A percentile compares a stretch with the other conserved stretches of the same genome.
Evolutionary conservation across 352 stramenopile genomes (phyloP).

Genomic region (Salisapilia sapeloensis): DNA sequence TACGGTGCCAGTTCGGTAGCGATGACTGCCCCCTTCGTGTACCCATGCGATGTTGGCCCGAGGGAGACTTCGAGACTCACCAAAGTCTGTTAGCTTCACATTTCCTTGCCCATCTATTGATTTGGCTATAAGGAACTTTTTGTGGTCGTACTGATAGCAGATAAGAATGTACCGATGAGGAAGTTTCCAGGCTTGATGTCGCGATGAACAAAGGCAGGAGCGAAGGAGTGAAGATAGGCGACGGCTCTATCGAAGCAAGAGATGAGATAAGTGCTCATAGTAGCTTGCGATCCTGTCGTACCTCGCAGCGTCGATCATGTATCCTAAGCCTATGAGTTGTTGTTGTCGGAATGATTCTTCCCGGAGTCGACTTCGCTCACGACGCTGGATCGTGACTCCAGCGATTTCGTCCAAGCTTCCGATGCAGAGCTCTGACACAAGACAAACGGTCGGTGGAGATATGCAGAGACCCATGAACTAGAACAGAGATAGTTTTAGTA

Average conservation of each 20-base stretch:
- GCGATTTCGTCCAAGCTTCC: constrained; percentile 26
- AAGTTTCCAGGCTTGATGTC: constrained; percentile 48
- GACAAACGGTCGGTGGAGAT: constrained; percentile 33
- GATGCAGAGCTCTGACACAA: constrained; percentile 35
- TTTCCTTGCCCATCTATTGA: constrained; percentile 13
- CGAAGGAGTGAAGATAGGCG: constrained; percentile 37
- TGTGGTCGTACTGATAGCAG: not conserved
- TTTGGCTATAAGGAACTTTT: not conserved
- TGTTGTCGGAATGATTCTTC: constrained; percentile 9
- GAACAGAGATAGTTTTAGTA: no score
- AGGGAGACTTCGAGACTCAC: constrained; percentile 22
- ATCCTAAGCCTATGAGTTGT: constrained; percentile 26
- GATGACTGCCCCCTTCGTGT: constrained; percentile 5
- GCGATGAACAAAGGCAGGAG: constrained; percentile 28
- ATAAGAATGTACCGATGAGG: constrained; percentile 6
- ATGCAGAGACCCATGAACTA: constrained; percentile 51
- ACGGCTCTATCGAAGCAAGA: no score
- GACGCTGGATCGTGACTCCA: constrained; percentile 6
- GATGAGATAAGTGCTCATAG: no score
- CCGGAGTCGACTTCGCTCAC: constrained; percentile 1
- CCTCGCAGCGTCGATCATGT: constrained; percentile 41
- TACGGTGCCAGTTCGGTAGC: constrained; percentile 2
- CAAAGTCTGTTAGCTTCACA: constrained; percentile 34
- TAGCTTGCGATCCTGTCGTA: no score
- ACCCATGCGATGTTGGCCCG: constrained; percentile 17